Conservation (phyloP, 2,329 filamentous ascomycete genomes). For the Tolypocladium sp. region DNA sequence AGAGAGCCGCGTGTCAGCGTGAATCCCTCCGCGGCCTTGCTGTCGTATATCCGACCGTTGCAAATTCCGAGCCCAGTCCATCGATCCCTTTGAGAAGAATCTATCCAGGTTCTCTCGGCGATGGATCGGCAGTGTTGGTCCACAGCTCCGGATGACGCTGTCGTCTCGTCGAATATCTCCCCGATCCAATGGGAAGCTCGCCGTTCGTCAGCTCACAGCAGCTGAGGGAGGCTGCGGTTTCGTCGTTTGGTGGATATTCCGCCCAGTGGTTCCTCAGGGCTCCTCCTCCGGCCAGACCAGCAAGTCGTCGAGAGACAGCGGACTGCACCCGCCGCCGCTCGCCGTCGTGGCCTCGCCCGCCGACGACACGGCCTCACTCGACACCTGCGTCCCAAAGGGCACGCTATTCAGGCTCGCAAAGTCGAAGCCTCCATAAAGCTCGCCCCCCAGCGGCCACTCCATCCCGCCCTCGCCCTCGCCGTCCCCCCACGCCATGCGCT, state of each 20-base stretch:
- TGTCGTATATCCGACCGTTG: neutral
- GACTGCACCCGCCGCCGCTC: neutral
- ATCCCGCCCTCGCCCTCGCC: neutral
- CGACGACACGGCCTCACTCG: neutral
- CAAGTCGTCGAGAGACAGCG: conserved; percentile 9
- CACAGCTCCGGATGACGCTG: neutral
- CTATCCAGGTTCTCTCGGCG: neutral
- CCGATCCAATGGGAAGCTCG: neutral
- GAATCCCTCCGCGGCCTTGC: neutral
- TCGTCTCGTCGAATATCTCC: neutral
- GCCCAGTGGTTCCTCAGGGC: neutral
- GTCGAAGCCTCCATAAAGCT: neutral
- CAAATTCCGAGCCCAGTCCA: neutral
- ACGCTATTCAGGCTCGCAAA: neutral
- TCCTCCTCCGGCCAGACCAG: conserved; percentile 8
- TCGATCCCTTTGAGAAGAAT: neutral
- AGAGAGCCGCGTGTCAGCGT: neutral
- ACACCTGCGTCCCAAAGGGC: neutral
- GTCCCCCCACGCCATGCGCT: conserved; percentile 4
- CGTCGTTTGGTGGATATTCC: neutral
- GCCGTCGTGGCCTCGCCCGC: neutral
- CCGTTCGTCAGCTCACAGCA: neutral
- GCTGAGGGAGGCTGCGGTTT: neutral
- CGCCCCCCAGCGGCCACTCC: conserved; percentile 3
- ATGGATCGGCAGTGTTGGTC: neutral